These are phyloP conservation scores for Aspergillus panamensis DNA, from an alignment of 495 filamentous ascomycete genomes.

Conservation along the genomic window DNA sequence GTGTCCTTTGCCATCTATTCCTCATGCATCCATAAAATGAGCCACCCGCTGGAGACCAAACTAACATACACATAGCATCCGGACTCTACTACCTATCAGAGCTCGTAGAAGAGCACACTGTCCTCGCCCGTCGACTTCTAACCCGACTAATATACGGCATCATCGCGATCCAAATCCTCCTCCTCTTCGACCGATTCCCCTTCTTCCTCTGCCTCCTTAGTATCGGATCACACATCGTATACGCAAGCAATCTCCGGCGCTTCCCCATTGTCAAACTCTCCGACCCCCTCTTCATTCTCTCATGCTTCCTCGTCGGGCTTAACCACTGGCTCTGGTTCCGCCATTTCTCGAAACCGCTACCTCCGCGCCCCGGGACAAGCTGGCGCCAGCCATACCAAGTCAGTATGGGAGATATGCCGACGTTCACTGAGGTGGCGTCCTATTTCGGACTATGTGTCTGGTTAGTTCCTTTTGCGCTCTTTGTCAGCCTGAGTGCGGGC, in stretches of 20 bases:
- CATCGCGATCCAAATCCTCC: slow-evolving; percentile 67
- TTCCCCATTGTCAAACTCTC: slow-evolving; percentile 87
- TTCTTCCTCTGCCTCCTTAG: slow-evolving; percentile 67
- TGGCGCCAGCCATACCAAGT: slow-evolving; percentile 58
- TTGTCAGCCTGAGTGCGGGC: slow-evolving; percentile 86
- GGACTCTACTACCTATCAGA: slow-evolving; percentile 98
- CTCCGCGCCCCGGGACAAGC: slow-evolving; percentile 28
- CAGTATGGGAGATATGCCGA: slow-evolving; percentile 57
- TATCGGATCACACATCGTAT: slow-evolving; percentile 78
- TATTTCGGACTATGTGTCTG: slow-evolving; percentile 97
- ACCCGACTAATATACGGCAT: slow-evolving; percentile 81
- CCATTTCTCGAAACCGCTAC: slow-evolving; percentile 68
- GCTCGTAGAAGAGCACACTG: slow-evolving; percentile 95
- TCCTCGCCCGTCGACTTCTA: slow-evolving; percentile 80
- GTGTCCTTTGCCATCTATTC: too few relatives aligned
- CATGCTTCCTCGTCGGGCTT: slow-evolving; percentile 79
- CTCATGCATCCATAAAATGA: not conserved
- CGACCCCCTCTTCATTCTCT: slow-evolving; percentile 82
- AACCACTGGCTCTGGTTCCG: slow-evolving; percentile 98
- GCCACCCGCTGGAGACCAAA: not conserved
- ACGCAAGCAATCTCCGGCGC: slow-evolving; percentile 80
- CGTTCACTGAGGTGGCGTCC: slow-evolving; percentile 90
- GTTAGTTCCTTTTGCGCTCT: slow-evolving; percentile 93
- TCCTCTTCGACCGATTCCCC: slow-evolving; percentile 81
- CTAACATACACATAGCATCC: slow-evolving; percentile 57